Evolutionary conservation across 2,329 filamentous ascomycete genomes (phyloP), one percentile per base, ranked within the genome.

Genomic region (Pezicula rhizophila): DNA sequence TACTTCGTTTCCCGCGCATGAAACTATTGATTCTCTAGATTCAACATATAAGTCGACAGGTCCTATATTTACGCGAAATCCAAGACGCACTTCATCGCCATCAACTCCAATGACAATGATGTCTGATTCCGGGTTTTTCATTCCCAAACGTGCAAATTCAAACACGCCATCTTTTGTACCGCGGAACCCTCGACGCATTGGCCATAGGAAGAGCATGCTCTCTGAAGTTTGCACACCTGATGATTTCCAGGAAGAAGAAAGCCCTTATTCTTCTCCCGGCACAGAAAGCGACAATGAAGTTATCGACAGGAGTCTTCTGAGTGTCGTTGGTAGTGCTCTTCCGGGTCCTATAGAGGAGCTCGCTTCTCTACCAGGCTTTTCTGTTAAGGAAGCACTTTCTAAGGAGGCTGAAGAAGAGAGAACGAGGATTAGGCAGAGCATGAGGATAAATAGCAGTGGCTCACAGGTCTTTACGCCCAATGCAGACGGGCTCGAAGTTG

Each of bases 221-320:
- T 63, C 61, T 1, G 61, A 63, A 45, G 52, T 63, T 8, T 57
- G 40, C 42, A 60, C 56, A 7, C 49, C 54, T 18, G 60, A 60
- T 8, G 55, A 57, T 20, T 46, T 56, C 12, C 17, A 34, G 26
- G 23, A 46, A 28, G n/a, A 12, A 6, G 23, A n/a, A 20, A 23
- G 12, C 20, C 6, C 40, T 5, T 11, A n/a, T 26, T 11, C n/a
- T 8, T 42, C 18, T 26, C 40, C 28, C 25, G 41, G 31, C 11
- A 34, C 5, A 28, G 35, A 39, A 31, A 18, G 28, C 20, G 26
- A 44, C 15, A n/a, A 31, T n/a, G 42, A 37, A 39, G 15, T 28
- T 23, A 43, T 38, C n/a, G 49, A 52, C 10, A 42, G 51, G 50
- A 50, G 35, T 33, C 26, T 54, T 31, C 42, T 56, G 7, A 55